phyloP scores from a whole-genome alignment of 164 flowering plant species.

The Macadamia tetraphylla region DNA sequence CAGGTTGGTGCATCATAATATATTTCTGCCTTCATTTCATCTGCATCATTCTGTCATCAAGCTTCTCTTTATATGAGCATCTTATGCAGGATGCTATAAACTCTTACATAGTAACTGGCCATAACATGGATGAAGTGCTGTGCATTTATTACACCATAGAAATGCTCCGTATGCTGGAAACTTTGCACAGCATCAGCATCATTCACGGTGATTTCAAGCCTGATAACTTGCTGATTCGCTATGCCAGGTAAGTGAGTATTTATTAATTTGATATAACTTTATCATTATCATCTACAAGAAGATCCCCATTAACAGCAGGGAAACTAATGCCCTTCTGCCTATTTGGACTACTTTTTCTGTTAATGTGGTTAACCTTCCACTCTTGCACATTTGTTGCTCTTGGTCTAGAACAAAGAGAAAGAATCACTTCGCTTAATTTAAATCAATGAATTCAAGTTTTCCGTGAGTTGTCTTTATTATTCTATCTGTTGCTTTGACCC shows the following conservation, averaged over 20 bases:
- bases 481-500: too few relatives aligned
- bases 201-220: slow-evolving; percentile 99
- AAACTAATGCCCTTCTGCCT: too few relatives aligned
- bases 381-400: too few relatives aligned
- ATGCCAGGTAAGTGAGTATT: slow-evolving; percentile 50
- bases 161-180: slow-evolving; percentile 88
- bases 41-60: slow-evolving; percentile 5
- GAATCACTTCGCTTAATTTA: too few relatives aligned
- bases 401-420: too few relatives aligned
- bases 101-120: slow-evolving; percentile 54
- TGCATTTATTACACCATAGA: slow-evolving; percentile 89
- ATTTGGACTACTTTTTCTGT: too few relatives aligned
- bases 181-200: slow-evolving; percentile 62
- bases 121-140: slow-evolving; percentile 79
- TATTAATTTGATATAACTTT: neutral
- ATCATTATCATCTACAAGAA: neutral
- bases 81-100: slow-evolving; percentile 87
- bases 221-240: slow-evolving; percentile 85
- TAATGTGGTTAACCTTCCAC: too few relatives aligned
- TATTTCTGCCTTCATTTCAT: neutral
- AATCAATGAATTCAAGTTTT: too few relatives aligned
- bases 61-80: neutral
- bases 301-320: too few relatives aligned
- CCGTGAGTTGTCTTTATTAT: too few relatives aligned
- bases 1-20: slow-evolving; percentile 40